phyloP scores from a whole-genome alignment of 202 grass and related monocot species.

The Carex arenaria region DNA sequence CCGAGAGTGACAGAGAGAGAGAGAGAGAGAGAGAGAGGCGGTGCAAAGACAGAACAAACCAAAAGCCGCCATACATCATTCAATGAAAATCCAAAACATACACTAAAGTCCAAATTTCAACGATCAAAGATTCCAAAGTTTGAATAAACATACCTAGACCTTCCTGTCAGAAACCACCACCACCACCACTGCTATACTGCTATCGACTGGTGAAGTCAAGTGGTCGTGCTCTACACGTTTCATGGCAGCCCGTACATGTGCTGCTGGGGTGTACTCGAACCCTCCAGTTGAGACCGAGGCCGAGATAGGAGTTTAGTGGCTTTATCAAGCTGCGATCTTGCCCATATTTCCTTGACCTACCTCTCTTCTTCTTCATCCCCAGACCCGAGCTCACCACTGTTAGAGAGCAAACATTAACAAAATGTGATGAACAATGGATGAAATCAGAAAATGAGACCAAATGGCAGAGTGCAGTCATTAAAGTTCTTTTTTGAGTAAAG shows the following conservation, averaged over 20 bases:
- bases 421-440: too few species aligned
- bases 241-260: slow-evolving; percentile 76
- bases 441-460: too few species aligned
- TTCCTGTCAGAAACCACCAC: slow-evolving; percentile 40
- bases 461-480: too few species aligned
- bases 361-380: slow-evolving; percentile 66
- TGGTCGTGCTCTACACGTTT: slow-evolving; percentile 72
- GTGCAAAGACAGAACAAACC: slow-evolving; percentile 23
- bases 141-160: slow-evolving; percentile 34
- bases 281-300: slow-evolving; percentile 51
- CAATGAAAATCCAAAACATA: neutral
- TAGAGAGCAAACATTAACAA: neutral
- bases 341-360: slow-evolving; percentile 86
- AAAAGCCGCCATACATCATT: neutral
- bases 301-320: slow-evolving; percentile 90
- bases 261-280: slow-evolving; percentile 68
- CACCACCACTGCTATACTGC: slow-evolving; percentile 37
- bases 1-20: too few species aligned
- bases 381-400: slow-evolving; percentile 14
- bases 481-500: too few species aligned
- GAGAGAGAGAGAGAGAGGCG: slow-evolving; percentile 22
- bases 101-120: neutral
- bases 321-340: slow-evolving; percentile 77
- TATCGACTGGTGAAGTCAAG: slow-evolving; percentile 43
- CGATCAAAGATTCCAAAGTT: neutral